Evolutionary conservation across 331 rosid species (phyloP).

Genomic region (Pyrus hybrid): DNA sequence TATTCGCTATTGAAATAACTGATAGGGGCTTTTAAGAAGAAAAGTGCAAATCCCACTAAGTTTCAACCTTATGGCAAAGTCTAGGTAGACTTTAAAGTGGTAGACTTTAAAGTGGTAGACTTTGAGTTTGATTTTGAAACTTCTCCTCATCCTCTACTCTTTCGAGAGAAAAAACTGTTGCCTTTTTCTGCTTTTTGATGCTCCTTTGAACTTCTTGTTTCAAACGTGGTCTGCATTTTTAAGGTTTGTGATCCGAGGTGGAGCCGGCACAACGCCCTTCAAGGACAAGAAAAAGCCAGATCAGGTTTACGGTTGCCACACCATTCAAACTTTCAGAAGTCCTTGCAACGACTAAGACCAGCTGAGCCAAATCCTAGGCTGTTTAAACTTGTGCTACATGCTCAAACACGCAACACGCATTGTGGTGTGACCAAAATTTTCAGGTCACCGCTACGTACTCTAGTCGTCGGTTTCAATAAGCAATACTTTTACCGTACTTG

Average conservation of each 20-base stretch:
- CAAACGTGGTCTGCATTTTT: slow-evolving; percentile 2
- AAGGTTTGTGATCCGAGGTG: background rate
- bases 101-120: background rate
- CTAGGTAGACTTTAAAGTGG: background rate
- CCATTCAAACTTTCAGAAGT: background rate
- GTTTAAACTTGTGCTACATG: slow-evolving; percentile 2
- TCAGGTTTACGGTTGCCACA: slow-evolving; percentile 1
- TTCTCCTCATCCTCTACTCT: background rate
- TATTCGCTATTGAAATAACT: background rate
- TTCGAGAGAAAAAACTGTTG: background rate
- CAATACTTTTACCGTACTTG: too few species aligned
- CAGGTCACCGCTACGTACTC: background rate
- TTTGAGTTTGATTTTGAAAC: background rate
- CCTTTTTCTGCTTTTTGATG: background rate
- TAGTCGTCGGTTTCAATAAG: background rate
- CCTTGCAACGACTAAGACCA: background rate
- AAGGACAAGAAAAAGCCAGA: background rate
- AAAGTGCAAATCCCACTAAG: background rate
- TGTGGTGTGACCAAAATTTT: slow-evolving; percentile 1
- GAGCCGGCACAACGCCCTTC: slow-evolving; percentile 3
- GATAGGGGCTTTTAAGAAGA: background rate
- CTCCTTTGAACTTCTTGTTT: background rate
- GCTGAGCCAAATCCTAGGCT: background rate
- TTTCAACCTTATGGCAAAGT: background rate
- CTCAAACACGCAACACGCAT: background rate